phyloP scores from a whole-genome alignment of 2,329 filamentous ascomycete genomes.

The Bipolaris oryzae region DNA sequence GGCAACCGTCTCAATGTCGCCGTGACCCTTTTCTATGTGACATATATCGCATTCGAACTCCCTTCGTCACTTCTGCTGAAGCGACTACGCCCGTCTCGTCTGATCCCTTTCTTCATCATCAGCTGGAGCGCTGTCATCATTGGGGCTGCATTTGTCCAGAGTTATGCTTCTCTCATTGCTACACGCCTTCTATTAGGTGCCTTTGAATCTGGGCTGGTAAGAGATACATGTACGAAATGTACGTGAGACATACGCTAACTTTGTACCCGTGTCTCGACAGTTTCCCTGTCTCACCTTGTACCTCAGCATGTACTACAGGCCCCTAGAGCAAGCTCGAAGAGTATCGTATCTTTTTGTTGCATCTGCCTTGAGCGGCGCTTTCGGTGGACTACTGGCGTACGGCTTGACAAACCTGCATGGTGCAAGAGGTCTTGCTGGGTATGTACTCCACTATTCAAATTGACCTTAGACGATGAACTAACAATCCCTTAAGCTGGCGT shows the following conservation, averaged over 20 bases:
- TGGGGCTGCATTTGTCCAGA: constrained; percentile 26
- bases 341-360: constrained; percentile 58
- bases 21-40: constrained; percentile 60
- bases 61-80: constrained; percentile 56
- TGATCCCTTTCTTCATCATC: constrained; percentile 26
- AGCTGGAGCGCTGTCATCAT: constrained; percentile 23
- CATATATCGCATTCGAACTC: constrained; percentile 57
- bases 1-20: constrained; percentile 54
- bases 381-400: constrained; percentile 60
- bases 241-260: too few species aligned
- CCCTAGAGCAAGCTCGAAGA: constrained; percentile 57
- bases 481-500: constrained; percentile 10
- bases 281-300: constrained; percentile 30
- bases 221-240: too few species aligned
- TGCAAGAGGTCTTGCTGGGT: constrained; percentile 12
- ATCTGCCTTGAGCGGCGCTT: constrained; percentile 59
- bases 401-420: constrained; percentile 34
- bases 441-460: background rate
- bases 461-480: background rate
- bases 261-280: too few species aligned
- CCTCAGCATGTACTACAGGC: constrained; percentile 29
- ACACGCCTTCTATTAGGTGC: constrained; percentile 29
- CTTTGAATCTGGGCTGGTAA: constrained; percentile 28
- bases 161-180: constrained; percentile 29
- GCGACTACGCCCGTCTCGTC: constrained; percentile 33